phyloP scores from a whole-genome alignment of 2,329 filamentous ascomycete species.

The Hymenoscyphus scutula region DNA sequence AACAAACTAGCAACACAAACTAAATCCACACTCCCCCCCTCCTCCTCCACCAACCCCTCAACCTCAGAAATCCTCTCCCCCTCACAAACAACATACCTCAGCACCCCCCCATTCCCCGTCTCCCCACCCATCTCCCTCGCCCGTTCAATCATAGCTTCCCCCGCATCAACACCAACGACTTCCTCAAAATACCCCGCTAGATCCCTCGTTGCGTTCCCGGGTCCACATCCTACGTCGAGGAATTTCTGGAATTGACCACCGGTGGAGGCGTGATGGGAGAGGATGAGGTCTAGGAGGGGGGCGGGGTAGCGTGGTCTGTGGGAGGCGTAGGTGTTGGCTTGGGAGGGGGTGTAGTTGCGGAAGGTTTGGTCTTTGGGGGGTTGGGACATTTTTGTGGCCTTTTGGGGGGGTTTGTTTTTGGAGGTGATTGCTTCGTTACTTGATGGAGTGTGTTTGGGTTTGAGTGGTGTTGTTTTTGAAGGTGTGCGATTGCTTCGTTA shows the following conservation, averaged over 20 bases:
- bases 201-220: constrained; percentile 33
- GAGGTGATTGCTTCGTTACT: no score
- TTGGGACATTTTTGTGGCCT: neutral
- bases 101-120: constrained; percentile 20
- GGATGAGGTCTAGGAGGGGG: constrained; percentile 25
- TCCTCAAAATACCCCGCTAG: constrained; percentile 30
- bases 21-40: constrained; percentile 28
- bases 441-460: neutral
- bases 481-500: neutral
- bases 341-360: constrained; percentile 22
- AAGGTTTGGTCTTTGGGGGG: neutral
- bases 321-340: constrained; percentile 32
- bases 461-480: neutral
- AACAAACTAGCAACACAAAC: constrained; percentile 30
- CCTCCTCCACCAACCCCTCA: constrained; percentile 12
- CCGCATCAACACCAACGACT: constrained; percentile 33
- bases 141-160: constrained; percentile 31
- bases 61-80: constrained; percentile 31
- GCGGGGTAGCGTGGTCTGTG: constrained; percentile 25
- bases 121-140: constrained; percentile 28
- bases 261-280: constrained; percentile 27
- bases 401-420: neutral
- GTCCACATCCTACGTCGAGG: constrained; percentile 36
- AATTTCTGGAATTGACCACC: constrained; percentile 27
- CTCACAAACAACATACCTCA: constrained; percentile 26